Evolutionary conservation across 1,284 basidiomycete species (phyloP).

Genomic region (Austroboletus novae-zelandiae): DNA sequence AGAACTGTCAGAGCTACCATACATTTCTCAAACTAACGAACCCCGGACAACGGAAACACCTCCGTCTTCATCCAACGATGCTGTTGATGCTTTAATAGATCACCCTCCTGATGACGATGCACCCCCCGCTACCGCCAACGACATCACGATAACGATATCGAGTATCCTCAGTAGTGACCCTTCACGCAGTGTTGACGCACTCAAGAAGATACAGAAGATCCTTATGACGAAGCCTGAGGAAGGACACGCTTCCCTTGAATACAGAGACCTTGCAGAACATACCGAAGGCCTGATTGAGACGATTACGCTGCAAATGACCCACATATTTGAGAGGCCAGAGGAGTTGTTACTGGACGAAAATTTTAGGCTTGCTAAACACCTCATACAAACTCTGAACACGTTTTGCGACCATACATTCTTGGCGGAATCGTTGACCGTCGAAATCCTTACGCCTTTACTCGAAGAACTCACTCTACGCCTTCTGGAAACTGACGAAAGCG

Average conservation of each 20-base stretch:
- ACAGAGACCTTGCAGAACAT: slow-evolving; percentile 78
- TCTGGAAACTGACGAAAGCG: slow-evolving; percentile 87
- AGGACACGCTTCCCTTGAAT: slow-evolving; percentile 62
- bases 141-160: slow-evolving; percentile 75
- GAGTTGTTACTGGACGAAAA: slow-evolving; percentile 72
- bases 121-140: slow-evolving; percentile 38
- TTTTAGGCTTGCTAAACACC: slow-evolving; percentile 91
- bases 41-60: slow-evolving; percentile 11
- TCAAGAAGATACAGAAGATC: slow-evolving; percentile 88
- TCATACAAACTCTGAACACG: slow-evolving; percentile 91
- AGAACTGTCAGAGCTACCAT: slow-evolving; percentile 33
- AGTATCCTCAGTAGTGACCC: slow-evolving; percentile 85
- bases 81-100: slow-evolving; percentile 30
- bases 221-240: slow-evolving; percentile 73
- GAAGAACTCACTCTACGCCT: slow-evolving; percentile 88
- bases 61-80: slow-evolving; percentile 20
- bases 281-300: slow-evolving; percentile 87
- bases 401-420: slow-evolving; percentile 86
- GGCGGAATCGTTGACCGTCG: slow-evolving; percentile 78
- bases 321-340: slow-evolving; percentile 80
- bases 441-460: slow-evolving; percentile 75
- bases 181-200: slow-evolving; percentile 83
- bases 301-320: slow-evolving; percentile 84
- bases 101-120: slow-evolving; percentile 21
- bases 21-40: slow-evolving; percentile 25